Conservation (phyloP, 306 rosid species). For the Cucumis sativus region Cucumber_9930_V3 NC_026660.2:26598501-26599000, state of each 20-base stretch:
- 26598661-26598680: background rate
- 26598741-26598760: background rate
- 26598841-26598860: background rate
- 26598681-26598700: background rate
- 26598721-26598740: background rate
- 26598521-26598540: background rate
- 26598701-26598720: background rate
- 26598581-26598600: background rate
- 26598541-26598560: background rate
- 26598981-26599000: background rate
- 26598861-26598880: background rate
- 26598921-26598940: background rate
- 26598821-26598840: background rate
- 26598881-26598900: background rate
- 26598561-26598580: background rate
- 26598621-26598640: background rate
- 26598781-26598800: background rate
- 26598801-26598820: background rate
- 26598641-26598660: background rate
- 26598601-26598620: background rate
- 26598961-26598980: background rate
- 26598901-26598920: background rate
- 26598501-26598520: background rate
- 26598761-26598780: background rate
- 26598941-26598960: background rate